Base-by-base conservation (phyloP, 2,329 filamentous ascomycete species). In the Ophiobolus disseminans region DNA sequence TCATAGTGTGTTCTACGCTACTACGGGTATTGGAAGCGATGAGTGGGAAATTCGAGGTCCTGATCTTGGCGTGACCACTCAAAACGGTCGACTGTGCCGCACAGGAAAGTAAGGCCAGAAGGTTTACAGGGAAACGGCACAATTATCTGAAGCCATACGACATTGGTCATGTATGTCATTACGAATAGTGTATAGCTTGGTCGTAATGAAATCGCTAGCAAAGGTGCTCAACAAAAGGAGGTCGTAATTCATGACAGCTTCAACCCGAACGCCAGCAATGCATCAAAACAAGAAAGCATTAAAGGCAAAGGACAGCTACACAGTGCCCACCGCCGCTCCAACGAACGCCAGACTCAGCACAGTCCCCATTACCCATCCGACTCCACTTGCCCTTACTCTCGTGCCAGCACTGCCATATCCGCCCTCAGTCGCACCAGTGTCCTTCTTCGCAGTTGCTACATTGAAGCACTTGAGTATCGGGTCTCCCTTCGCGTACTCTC, bases 71-170 rank as follows among this genome's bases (percentile, higher is more conserved):
- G 42, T 49, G 8, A 48, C 60, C 48, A 61, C 58, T 13, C 62
- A 66, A 34, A 64, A 63, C 32, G 63, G 62, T n/a, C 45, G 56
- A 23, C 45, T 66, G 17, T 68, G 63, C 42, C n/a, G n/a, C n/a
- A n/a, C n/a, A n/a, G n/a, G n/a, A n/a, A n/a, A n/a, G n/a, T n/a
- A n/a, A n/a, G n/a, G n/a, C n/a, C n/a, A n/a, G n/a, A n/a, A n/a
- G n/a, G n/a, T n/a, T n/a, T n/a, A n/a, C n/a, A n/a, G n/a, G n/a
- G n/a, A n/a, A n/a, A n/a, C n/a, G n/a, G n/a, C n/a, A n/a, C n/a
- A n/a, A n/a, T n/a, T n/a, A n/a, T n/a, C n/a, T n/a, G n/a, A n/a
- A n/a, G n/a, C n/a, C n/a, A n/a, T n/a, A n/a, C n/a, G n/a, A n/a
- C n/a, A n/a, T n/a, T n/a, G n/a, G n/a, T n/a, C n/a, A n/a, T n/a